Conservation (phyloP, 2,329 filamentous ascomycete species). For the Hypoxylon sp. region DNA sequence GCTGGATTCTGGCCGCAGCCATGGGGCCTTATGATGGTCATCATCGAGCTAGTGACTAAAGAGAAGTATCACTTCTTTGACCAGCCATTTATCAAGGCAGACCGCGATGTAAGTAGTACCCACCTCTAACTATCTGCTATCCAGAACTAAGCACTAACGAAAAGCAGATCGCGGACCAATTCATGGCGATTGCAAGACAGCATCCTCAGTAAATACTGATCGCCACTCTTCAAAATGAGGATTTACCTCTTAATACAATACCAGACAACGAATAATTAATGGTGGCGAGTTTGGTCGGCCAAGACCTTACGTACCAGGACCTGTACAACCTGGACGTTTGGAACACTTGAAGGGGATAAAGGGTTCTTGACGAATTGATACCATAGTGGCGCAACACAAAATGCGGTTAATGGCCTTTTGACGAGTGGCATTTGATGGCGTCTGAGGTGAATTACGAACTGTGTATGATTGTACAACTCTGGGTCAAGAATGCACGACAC, state of each 20-base stretch:
- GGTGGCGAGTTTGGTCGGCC: conserved; percentile 21
- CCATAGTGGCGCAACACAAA: conserved; percentile 39
- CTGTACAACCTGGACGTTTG: conserved; percentile 15
- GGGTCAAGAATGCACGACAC: conserved; percentile 1
- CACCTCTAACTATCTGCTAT: background rate
- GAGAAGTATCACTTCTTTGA: conserved; percentile 93
- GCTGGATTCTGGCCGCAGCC: conserved; percentile 93
- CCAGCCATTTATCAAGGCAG: conserved; percentile 89
- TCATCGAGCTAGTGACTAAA: conserved; percentile 92
- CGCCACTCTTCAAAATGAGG: conserved; percentile 1
- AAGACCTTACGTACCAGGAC: conserved; percentile 25
- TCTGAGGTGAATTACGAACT: conserved; percentile 33
- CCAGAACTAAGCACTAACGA: conserved; percentile 30
- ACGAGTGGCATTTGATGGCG: conserved; percentile 42
- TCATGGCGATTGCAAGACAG: conserved; percentile 50
- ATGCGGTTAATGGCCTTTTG: conserved; percentile 38
- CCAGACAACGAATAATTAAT: conserved; percentile 25
- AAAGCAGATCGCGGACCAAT: conserved; percentile 52
- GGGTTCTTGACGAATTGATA: conserved; percentile 38
- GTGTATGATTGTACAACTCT: conserved; percentile 27
- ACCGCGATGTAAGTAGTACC: conserved; percentile 78
- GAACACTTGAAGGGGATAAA: conserved; percentile 23
- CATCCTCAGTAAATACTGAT: conserved; percentile 37
- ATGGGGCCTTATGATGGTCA: conserved; percentile 91
- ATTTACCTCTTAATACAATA: conserved; percentile 11